Conservation (phyloP, 345 rosid genomes). For the Salix exigua region DNA sequence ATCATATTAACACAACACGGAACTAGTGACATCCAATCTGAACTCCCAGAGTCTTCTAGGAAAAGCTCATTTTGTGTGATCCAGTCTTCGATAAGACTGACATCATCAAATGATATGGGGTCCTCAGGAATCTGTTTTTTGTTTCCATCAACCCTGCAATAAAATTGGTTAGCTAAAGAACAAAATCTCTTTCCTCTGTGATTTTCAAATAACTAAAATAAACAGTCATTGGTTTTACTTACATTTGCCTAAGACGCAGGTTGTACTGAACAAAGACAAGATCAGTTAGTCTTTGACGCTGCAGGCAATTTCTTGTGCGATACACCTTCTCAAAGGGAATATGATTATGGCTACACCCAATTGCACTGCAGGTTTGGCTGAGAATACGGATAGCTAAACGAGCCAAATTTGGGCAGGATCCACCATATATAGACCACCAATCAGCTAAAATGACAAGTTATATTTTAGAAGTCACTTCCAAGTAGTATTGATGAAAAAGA, state of each 20-base stretch:
- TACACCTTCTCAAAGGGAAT: slow-evolving; percentile 43
- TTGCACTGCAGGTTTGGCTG: slow-evolving; percentile 72
- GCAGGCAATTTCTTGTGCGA: slow-evolving; percentile 64
- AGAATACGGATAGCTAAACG: slow-evolving; percentile 76
- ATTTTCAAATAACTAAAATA: slow-evolving; percentile 1
- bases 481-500: not conserved
- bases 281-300: slow-evolving; percentile 67
- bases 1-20: slow-evolving; percentile 33
- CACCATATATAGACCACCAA: slow-evolving; percentile 97
- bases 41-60: slow-evolving; percentile 45
- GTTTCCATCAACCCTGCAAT: slow-evolving; percentile 32
- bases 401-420: slow-evolving; percentile 82
- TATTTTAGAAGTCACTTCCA: slow-evolving; percentile 1
- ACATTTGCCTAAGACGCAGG: slow-evolving; percentile 65
- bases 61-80: slow-evolving; percentile 44
- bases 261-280: slow-evolving; percentile 76
- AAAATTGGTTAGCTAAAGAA: slow-evolving; percentile 9
- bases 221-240: slow-evolving; percentile 21
- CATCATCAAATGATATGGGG: slow-evolving; percentile 46
- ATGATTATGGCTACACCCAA: slow-evolving; percentile 36
- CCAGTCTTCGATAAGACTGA: slow-evolving; percentile 70
- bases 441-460: slow-evolving; percentile 48
- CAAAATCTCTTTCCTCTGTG: not conserved
- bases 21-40: slow-evolving; percentile 73
- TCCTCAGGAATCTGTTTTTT: slow-evolving; percentile 39